Conservation (phyloP, 2,329 filamentous ascomycete genomes). For the Elsinoe necatrix region DNA sequence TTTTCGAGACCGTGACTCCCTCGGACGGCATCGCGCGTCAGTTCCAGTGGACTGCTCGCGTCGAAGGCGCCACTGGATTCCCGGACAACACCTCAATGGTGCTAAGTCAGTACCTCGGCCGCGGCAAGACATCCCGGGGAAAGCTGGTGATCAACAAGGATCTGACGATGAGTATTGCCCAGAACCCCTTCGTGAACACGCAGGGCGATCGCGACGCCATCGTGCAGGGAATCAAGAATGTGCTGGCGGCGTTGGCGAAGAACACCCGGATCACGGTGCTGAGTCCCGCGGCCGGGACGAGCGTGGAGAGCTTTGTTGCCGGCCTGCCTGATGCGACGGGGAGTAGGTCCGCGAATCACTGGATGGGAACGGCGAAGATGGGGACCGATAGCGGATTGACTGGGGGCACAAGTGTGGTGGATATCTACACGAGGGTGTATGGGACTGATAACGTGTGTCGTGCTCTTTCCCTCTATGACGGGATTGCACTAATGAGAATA, state of each 20-base stretch:
- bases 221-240: constrained; percentile 54
- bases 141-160: constrained; percentile 51
- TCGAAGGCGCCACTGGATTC: constrained; percentile 47
- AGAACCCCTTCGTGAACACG: constrained; percentile 48
- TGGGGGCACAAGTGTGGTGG: constrained; percentile 40
- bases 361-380: constrained; percentile 36
- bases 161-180: constrained; percentile 44
- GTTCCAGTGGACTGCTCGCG: constrained; percentile 58
- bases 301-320: constrained; percentile 48
- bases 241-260: constrained; percentile 46
- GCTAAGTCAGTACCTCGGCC: constrained; percentile 51
- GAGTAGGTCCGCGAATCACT: constrained; percentile 36
- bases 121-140: constrained; percentile 53
- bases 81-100: constrained; percentile 34
- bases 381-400: constrained; percentile 38
- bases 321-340: constrained; percentile 33
- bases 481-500: background rate
- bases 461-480: background rate
- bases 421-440: constrained; percentile 43
- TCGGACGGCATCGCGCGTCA: constrained; percentile 54
- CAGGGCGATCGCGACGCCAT: constrained; percentile 54
- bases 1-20: constrained; percentile 50
- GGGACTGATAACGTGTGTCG: constrained; percentile 53
- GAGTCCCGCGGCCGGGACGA: constrained; percentile 45
- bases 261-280: constrained; percentile 50